Evolutionary conservation across 2,329 filamentous ascomycete genomes (phyloP).

Genomic region (Cladosporium cucumerinum): DNA sequence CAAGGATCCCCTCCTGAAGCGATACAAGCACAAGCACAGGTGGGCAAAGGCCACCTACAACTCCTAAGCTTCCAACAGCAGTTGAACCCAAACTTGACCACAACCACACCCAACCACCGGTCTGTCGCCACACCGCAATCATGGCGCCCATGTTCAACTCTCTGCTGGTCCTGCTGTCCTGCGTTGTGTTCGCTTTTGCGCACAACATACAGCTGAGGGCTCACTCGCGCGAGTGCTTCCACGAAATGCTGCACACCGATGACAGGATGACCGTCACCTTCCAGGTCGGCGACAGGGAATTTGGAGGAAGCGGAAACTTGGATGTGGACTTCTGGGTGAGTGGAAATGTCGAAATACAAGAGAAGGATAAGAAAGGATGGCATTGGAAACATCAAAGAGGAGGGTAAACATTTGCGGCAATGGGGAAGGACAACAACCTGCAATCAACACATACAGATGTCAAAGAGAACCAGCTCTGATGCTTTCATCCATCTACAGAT

Average conservation of each 20-base stretch:
- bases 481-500: slow-evolving; percentile 51
- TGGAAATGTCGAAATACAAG: neutral
- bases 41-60: slow-evolving; percentile 15
- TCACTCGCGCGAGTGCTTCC: slow-evolving; percentile 95
- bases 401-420: neutral
- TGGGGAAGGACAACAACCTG: neutral
- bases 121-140: slow-evolving; percentile 14
- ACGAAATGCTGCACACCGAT: slow-evolving; percentile 86
- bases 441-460: neutral
- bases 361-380: neutral
- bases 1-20: slow-evolving; percentile 9
- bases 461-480: slow-evolving; percentile 13
- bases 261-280: slow-evolving; percentile 99
- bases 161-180: slow-evolving; percentile 48
- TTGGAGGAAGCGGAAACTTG: slow-evolving; percentile 88
- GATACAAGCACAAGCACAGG: neutral
- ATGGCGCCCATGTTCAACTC: slow-evolving; percentile 37
- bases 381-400: neutral
- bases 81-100: neutral
- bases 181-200: slow-evolving; percentile 65
- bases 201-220: slow-evolving; percentile 96
- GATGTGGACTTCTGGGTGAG: slow-evolving; percentile 98
- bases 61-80: slow-evolving; percentile 8
- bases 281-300: slow-evolving; percentile 95
- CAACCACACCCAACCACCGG: neutral